phyloP scores from a whole-genome alignment of 2,329 filamentous ascomycete species.

The Arthrobotrys iridis region DNA sequence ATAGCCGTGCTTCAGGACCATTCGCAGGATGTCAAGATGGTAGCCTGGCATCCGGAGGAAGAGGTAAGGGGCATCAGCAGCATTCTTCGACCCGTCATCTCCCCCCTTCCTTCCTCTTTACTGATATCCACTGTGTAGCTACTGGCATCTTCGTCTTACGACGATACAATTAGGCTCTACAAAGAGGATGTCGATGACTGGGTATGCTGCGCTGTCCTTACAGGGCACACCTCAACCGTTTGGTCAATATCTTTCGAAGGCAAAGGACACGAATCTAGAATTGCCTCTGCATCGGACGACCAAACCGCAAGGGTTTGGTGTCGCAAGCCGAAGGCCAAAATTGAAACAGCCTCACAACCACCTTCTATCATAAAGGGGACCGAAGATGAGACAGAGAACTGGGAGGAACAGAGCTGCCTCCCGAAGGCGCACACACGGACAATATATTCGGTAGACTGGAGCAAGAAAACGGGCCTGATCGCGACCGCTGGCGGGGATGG shows the following conservation, averaged over 20 bases:
- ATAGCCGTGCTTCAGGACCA: constrained; percentile 95
- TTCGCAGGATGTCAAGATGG: constrained; percentile 91
- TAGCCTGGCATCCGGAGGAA: constrained; percentile 85
- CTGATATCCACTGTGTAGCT: constrained; percentile 65
- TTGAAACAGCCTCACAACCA: constrained; percentile 65
- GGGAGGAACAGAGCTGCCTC: constrained; percentile 79
- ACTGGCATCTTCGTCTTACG: constrained; percentile 90
- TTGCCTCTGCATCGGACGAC: constrained; percentile 89
- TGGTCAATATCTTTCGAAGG: constrained; percentile 82
- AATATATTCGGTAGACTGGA: constrained; percentile 88
- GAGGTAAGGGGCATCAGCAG: constrained; percentile 51
- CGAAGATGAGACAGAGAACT: constrained; percentile 76
- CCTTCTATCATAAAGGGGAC: constrained; percentile 86
- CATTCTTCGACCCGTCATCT: constrained; percentile 62
- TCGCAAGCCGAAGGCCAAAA: constrained; percentile 66
- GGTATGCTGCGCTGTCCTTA: constrained; percentile 84
- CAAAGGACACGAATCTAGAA: constrained; percentile 67
- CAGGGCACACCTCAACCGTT: constrained; percentile 84
- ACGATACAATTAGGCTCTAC: constrained; percentile 89
- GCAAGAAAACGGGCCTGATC: constrained; percentile 76
- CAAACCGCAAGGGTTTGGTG: constrained; percentile 81
- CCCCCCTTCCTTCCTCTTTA: constrained; percentile 59
- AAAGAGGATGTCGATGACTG: constrained; percentile 92
- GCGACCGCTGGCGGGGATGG: constrained; percentile 93
- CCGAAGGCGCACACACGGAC: constrained; percentile 80